Conservation (phyloP, 208 protist genomes). For the Leishmania major region DNA sequence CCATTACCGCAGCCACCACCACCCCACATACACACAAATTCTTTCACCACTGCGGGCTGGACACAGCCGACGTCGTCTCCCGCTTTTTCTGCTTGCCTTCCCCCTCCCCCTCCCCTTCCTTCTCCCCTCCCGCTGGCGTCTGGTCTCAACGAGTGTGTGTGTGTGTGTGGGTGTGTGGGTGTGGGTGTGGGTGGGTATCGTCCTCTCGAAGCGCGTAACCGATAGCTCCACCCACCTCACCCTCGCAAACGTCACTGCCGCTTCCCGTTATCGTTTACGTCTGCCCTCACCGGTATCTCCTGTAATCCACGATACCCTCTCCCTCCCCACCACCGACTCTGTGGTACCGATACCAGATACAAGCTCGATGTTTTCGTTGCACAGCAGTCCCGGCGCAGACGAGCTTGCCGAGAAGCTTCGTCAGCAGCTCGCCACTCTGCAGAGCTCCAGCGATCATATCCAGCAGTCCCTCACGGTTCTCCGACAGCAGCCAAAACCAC, state of each 20-base stretch:
- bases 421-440: slow-evolving; percentile 17
- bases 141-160: not conserved
- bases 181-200: not conserved
- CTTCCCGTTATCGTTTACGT: not conserved
- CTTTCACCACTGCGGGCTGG: too few relatives aligned
- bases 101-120: not conserved
- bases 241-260: not conserved
- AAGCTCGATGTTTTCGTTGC: not conserved
- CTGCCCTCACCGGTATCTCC: not conserved
- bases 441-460: slow-evolving; percentile 4
- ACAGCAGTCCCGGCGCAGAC: not conserved
- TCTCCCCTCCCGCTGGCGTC: not conserved
- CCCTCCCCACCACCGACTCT: not conserved
- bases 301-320: not conserved
- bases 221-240: not conserved
- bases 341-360: not conserved
- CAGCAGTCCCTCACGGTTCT: slow-evolving; percentile 17
- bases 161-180: not conserved
- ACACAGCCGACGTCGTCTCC: not conserved
- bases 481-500: not conserved
- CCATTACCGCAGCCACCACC: too few relatives aligned
- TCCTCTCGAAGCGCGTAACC: not conserved
- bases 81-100: not conserved
- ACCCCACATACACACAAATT: too few relatives aligned
- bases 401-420: slow-evolving; percentile 10